These are phyloP conservation scores for Saturnispora serradocipensis DNA, from an alignment of 805 yeast species.

Conservation along the genomic window DNA sequence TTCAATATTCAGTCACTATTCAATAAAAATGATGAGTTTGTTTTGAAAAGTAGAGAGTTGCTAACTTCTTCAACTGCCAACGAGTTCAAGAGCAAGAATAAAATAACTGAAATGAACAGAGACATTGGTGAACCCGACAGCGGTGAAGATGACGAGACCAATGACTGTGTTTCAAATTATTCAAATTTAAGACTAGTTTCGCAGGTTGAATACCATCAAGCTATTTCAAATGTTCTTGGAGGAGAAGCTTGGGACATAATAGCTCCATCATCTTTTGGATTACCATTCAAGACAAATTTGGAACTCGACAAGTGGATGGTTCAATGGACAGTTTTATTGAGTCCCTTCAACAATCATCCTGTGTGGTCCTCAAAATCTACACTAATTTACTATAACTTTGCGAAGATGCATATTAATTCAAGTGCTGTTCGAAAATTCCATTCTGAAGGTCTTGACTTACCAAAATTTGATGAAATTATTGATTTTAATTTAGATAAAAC, in stretches of 20 bases:
- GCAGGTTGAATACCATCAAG: conserved; percentile 60
- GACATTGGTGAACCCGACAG: neutral
- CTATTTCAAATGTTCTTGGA: conserved; percentile 45
- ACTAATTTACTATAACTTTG: conserved; percentile 61
- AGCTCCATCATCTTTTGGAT: conserved; percentile 52
- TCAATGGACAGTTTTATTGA: conserved; percentile 62
- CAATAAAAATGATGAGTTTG: conserved; percentile 35
- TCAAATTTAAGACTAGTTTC: conserved; percentile 54
- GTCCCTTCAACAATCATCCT: conserved; percentile 44
- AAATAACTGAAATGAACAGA: conserved; percentile 1
- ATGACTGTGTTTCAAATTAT: conserved; percentile 14
- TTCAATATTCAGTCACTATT: conserved; percentile 50
- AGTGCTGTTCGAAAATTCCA: conserved; percentile 37
- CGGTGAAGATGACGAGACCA: neutral
- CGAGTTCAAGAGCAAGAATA: neutral
- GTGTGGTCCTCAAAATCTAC: conserved; percentile 66
- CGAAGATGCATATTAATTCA: conserved; percentile 62
- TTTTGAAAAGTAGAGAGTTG: conserved; percentile 34
- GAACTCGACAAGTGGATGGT: conserved; percentile 75
- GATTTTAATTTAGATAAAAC: conserved; percentile 9
- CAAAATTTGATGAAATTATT: conserved; percentile 18
- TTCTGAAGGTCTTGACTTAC: conserved; percentile 17
- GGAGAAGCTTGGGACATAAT: conserved; percentile 55
- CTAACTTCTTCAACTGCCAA: conserved; percentile 17
- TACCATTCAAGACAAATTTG: conserved; percentile 57